Evolutionary conservation across 176 grass and related monocot species (phyloP).

Genomic region (Ananas comosus): DNA sequence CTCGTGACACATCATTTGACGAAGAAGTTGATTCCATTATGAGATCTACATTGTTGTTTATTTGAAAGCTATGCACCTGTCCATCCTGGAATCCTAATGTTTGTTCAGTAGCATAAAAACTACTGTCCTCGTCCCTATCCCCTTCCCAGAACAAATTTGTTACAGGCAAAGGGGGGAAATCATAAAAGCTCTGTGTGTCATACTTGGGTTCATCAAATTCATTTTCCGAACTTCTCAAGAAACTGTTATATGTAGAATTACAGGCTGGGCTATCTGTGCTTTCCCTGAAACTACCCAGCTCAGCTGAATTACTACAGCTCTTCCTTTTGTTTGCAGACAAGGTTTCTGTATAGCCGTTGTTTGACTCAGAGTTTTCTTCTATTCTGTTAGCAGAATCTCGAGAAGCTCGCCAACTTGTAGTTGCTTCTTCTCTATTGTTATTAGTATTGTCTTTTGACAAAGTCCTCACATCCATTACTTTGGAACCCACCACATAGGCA

Average conservation of each 20-base stretch:
- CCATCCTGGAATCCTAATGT: constrained; percentile 32
- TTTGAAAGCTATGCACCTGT: constrained; percentile 85
- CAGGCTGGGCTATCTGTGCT: constrained; percentile 40
- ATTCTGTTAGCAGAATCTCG: constrained; percentile 21
- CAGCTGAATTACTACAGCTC: constrained; percentile 55
- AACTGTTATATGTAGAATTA: constrained; percentile 43
- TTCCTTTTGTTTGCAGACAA: constrained; percentile 29
- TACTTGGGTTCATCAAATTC: constrained; percentile 67
- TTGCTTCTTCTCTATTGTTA: constrained; percentile 34
- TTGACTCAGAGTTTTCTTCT: constrained; percentile 27
- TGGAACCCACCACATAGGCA: constrained; percentile 82
- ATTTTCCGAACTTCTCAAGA: constrained; percentile 40
- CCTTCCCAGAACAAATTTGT: constrained; percentile 59
- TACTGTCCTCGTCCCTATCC: constrained; percentile 27
- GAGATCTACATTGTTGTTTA: constrained; percentile 89
- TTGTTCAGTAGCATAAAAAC: constrained; percentile 40
- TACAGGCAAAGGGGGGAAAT: constrained; percentile 51
- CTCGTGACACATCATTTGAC: constrained; percentile 33
- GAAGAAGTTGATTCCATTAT: constrained; percentile 75
- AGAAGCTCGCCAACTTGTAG: constrained; percentile 36
- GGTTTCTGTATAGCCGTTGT: constrained; percentile 36
- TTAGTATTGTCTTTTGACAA: constrained; percentile 50
- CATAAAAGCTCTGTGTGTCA: constrained; percentile 52
- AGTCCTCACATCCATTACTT: constrained; percentile 92
- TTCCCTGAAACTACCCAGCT: constrained; percentile 43